Conservation (phyloP, 1,284 basidiomycete genomes). For the Gastroboletus turbinatus region DNA sequence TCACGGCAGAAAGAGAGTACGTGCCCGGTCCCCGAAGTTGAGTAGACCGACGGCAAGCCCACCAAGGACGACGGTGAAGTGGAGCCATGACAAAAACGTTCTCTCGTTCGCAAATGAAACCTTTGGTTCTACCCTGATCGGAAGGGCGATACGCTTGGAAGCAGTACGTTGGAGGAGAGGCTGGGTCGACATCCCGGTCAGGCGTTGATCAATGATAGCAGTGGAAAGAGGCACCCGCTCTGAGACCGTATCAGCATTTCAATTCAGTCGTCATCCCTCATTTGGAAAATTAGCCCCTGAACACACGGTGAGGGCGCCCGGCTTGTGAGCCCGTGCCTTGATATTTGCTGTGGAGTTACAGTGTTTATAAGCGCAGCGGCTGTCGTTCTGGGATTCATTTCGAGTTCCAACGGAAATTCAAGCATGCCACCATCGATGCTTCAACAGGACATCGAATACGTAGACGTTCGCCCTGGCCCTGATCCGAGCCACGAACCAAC, state of each 20-base stretch:
- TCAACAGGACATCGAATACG: constrained; percentile 29
- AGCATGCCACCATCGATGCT: constrained; percentile 11
- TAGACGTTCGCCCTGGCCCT: constrained; percentile 16
- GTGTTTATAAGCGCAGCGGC: neutral
- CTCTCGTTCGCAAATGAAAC: constrained; percentile 95
- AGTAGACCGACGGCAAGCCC: constrained; percentile 94
- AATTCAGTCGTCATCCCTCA: constrained; percentile 5
- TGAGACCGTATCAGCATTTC: constrained; percentile 18
- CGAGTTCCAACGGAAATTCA: neutral
- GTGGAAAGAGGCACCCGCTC: constrained; percentile 6
- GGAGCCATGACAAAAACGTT: constrained; percentile 95
- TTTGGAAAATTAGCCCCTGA: constrained; percentile 27
- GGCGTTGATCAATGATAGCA: constrained; percentile 1
- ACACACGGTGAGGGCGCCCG: neutral
- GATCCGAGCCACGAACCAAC: constrained; percentile 19
- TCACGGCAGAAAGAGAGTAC: constrained; percentile 14
- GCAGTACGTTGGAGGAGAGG: constrained; percentile 96
- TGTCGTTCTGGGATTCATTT: neutral
- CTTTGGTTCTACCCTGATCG: constrained; percentile 91
- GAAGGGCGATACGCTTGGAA: constrained; percentile 92
- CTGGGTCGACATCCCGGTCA: constrained; percentile 80
- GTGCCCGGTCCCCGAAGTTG: constrained; percentile 92
- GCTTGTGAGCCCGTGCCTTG: constrained; percentile 1
- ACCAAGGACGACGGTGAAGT: constrained; percentile 93
- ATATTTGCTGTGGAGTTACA: constrained; percentile 6